phyloP scores from a whole-genome alignment of 805 yeast genomes.

The Candida jianshihensis region DNA sequence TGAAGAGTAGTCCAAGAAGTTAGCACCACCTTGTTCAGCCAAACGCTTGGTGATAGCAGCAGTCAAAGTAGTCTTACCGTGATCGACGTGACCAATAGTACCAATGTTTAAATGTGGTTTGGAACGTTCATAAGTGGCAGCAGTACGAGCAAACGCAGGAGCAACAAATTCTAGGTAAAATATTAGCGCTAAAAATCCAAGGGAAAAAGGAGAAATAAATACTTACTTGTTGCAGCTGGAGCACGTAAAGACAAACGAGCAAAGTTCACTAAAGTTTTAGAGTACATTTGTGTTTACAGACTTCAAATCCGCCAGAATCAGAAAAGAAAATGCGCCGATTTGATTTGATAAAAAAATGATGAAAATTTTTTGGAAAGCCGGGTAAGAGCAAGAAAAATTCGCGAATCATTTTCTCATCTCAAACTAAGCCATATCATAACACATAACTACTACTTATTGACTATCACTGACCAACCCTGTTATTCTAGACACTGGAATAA shows the following conservation, averaged over 20 bases:
- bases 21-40: conserved; percentile 84
- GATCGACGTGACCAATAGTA: conserved; percentile 98
- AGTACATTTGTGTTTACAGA: too few relatives aligned
- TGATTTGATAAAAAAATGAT: conserved; percentile 5
- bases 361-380: neutral
- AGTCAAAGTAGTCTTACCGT: conserved; percentile 96
- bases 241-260: conserved; percentile 15
- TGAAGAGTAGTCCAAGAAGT: conserved; percentile 84
- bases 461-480: too few relatives aligned
- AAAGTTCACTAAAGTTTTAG: conserved; percentile 5
- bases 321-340: too few relatives aligned
- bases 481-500: neutral
- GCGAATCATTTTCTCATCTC: neutral
- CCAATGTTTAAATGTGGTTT: conserved; percentile 97
- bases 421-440: too few relatives aligned
- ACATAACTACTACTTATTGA: too few relatives aligned
- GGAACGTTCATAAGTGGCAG: conserved; percentile 83
- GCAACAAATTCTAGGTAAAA: conserved; percentile 3
- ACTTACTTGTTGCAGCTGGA: conserved; percentile 2
- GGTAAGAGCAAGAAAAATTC: neutral
- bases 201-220: too few relatives aligned
- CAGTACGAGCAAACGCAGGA: conserved; percentile 27
- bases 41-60: conserved; percentile 97
- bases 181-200: too few relatives aligned
- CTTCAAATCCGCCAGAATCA: too few relatives aligned